Evolutionary conservation across 257 asterid species (phyloP), one percentile per base, ranked within the genome.

Genomic region (Gentiana macrophylla): DNA sequence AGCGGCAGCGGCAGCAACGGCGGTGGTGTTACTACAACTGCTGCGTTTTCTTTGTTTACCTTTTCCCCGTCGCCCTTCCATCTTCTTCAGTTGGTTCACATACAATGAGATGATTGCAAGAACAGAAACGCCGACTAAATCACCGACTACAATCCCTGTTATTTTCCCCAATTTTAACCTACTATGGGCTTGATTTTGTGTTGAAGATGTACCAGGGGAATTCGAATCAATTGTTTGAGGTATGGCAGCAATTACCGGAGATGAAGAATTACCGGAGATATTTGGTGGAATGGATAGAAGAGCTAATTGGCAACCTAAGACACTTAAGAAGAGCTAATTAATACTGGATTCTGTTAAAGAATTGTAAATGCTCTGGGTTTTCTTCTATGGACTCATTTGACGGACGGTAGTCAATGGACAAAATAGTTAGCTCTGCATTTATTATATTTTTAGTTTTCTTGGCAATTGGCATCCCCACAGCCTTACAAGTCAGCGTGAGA

Each of bases 211-310:
- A 34, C 59, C 63, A 6, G 79, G 24, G 24, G 24, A 24, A 59
- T 63, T 60, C 11, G 78, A 45, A 59, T 54, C 75, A 35, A 84
- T 63, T 15, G 80, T 77, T 65, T 78, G 75, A 1, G 98, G 98
- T 24, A 91, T 87, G 62, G 80, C 98, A 3, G 97, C 97, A 64
- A 91, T 87, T 7, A 95, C 97, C 2, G 96, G 82, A 33, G 94
- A 47, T 3, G 89, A 63, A 48, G 73, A 60, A 52, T 79, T 87
- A 7, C 70, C 13, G 0, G 83, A 48, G n/a, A 52, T 57, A 45
- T 79, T 82, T 1, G 86, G 86, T 8, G 94, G 94, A n/a, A 53
- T 52, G 4, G 96, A 79, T 3, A 80, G 59, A 35, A 81, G 71
- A 32, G 97, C 24, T 24, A 24, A 24, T 24, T 24, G 24, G 24